Percentiles rank a stretch among this genome's conserved stretches.
Evolutionary conservation across 306 rosid species (phyloP).

Genomic region (Malus sylvestris): DNA sequence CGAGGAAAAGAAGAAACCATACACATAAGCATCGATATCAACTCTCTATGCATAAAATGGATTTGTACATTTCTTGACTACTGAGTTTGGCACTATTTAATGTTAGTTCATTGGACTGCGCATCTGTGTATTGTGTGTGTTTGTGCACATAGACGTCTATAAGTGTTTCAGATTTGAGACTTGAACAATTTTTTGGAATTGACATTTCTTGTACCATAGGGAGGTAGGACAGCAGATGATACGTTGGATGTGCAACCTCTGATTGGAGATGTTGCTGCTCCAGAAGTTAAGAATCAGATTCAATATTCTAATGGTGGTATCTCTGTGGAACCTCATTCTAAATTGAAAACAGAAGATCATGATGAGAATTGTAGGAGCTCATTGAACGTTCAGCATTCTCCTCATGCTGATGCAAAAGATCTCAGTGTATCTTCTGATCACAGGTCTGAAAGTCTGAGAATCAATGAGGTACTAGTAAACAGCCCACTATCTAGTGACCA

Average conservation of each 20-base stretch:
- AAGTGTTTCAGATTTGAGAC: constrained; percentile 19
- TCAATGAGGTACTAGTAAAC: constrained; percentile 29
- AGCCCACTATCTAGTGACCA: constrained; percentile 37
- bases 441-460: constrained; percentile 34
- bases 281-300: constrained; percentile 39
- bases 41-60: not conserved
- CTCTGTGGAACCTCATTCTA: constrained; percentile 31
- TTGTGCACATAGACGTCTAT: not conserved
- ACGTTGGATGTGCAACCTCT: constrained; percentile 33
- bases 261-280: constrained; percentile 25
- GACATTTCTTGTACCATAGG: constrained; percentile 50
- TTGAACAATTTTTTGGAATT: constrained; percentile 15
- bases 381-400: constrained; percentile 40
- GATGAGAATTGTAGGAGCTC: constrained; percentile 39
- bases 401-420: constrained; percentile 34
- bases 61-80: not conserved
- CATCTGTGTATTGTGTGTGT: not conserved
- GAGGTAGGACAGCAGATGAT: constrained; percentile 35
- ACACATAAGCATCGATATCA: not conserved
- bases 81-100: not conserved
- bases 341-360: constrained; percentile 44
- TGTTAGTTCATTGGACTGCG: not conserved
- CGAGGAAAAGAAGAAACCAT: not conserved
- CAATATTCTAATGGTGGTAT: constrained; percentile 35
- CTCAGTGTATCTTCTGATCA: constrained; percentile 36